A percentile compares a stretch with the other conserved stretches of the same genome.
Evolutionary conservation across 495 filamentous ascomycete species (phyloP).

Genomic region (Hypoxylon subgilvum): DNA sequence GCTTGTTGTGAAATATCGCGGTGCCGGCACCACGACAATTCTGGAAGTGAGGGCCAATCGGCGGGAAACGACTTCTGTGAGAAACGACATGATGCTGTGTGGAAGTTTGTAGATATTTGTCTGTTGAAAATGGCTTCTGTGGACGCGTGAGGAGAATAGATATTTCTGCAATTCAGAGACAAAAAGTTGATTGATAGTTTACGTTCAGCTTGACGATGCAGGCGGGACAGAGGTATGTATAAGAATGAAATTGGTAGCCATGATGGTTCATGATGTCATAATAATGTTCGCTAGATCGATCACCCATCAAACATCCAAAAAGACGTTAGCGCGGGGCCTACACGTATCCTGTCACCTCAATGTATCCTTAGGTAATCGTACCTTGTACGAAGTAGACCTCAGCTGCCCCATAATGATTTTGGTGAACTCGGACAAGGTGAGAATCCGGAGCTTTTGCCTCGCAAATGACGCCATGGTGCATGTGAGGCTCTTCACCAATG

Average conservation of each 20-base stretch:
- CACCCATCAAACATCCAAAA: constrained; percentile 18
- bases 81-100: constrained; percentile 53
- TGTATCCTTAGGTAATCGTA: too few species aligned
- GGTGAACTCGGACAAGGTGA: too few species aligned
- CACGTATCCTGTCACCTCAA: not conserved
- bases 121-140: not conserved
- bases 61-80: constrained; percentile 49
- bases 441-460: not conserved
- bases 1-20: constrained; percentile 52
- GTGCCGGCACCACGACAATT: constrained; percentile 35
- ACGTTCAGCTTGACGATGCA: not conserved
- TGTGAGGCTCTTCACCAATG: constrained; percentile 12
- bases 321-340: constrained; percentile 10
- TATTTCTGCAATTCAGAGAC: not conserved
- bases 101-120: not conserved
- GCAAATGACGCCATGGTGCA: constrained; percentile 14
- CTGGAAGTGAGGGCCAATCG: constrained; percentile 47
- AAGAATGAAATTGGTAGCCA: not conserved
- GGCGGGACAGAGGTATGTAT: not conserved
- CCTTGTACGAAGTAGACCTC: too few species aligned
- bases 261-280: constrained; percentile 35
- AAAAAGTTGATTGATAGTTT: not conserved
- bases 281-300: constrained; percentile 8
- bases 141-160: not conserved
- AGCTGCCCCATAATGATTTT: too few species aligned